These are phyloP conservation scores for Dinochytrium kinnereticum DNA, from an alignment of 371 early-diverging fungal genomes.

Conservation along the genomic window DNA sequence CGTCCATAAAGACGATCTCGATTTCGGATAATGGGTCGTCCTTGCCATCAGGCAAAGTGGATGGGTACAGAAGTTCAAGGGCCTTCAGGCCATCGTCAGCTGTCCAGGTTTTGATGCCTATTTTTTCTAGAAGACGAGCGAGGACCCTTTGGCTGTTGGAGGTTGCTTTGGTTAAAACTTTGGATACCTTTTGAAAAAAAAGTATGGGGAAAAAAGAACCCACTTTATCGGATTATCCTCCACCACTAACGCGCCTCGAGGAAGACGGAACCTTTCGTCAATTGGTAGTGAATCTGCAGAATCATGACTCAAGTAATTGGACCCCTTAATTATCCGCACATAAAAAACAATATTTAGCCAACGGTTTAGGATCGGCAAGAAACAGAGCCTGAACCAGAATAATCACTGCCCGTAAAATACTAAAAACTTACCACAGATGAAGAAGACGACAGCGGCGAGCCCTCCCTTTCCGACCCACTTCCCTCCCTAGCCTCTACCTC, in stretches of 20 bases:
- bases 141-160: background rate
- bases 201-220: background rate
- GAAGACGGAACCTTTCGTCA: background rate
- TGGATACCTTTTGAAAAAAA: background rate
- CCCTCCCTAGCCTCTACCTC: no score
- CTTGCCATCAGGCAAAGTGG: background rate
- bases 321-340: no score
- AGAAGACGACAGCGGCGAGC: no score
- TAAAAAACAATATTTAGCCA: no score
- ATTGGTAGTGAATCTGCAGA: background rate
- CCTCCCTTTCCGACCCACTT: no score
- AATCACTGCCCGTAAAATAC: no score
- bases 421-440: no score
- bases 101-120: background rate
- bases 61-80: background rate
- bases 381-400: no score
- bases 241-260: background rate
- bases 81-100: constrained; percentile 16
- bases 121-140: background rate
- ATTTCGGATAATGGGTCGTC: background rate
- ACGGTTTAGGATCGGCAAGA: no score
- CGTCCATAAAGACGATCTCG: constrained; percentile 23
- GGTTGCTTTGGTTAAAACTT: background rate
- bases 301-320: no score
- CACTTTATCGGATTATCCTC: constrained; percentile 14